Percentiles rank a stretch among this genome's conserved stretches.
These are phyloP conservation scores for Plicaturopsis crispa DNA, from an alignment of 768 basidiomycete species.

Conservation along the genomic window DNA sequence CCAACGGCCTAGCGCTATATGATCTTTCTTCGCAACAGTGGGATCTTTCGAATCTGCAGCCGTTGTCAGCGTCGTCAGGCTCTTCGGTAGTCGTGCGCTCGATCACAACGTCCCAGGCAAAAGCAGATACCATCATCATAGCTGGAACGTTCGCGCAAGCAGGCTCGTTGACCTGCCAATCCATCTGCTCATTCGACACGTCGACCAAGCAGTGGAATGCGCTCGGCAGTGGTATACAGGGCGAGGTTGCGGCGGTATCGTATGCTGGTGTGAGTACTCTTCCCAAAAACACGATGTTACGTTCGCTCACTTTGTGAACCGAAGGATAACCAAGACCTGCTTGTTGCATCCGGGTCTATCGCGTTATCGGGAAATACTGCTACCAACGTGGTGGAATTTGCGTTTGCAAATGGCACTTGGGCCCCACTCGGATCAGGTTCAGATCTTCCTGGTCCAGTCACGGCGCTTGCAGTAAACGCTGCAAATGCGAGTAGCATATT, in stretches of 20 bases:
- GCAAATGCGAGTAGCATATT: slow-evolving; percentile 80
- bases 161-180: slow-evolving; percentile 66
- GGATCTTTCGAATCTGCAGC: slow-evolving; percentile 49
- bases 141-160: slow-evolving; percentile 85
- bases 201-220: slow-evolving; percentile 67
- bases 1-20: slow-evolving; percentile 74
- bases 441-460: slow-evolving; percentile 81
- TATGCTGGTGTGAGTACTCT: slow-evolving; percentile 61
- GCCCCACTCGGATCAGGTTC: slow-evolving; percentile 47
- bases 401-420: slow-evolving; percentile 73
- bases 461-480: slow-evolving; percentile 80
- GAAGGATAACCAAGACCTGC: slow-evolving; percentile 56
- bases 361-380: slow-evolving; percentile 52
- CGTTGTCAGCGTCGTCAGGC: slow-evolving; percentile 50
- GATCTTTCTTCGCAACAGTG: slow-evolving; percentile 61
- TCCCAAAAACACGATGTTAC: not conserved
- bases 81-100: slow-evolving; percentile 61
- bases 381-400: slow-evolving; percentile 69
- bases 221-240: slow-evolving; percentile 75
- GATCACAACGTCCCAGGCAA: slow-evolving; percentile 54
- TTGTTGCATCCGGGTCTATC: slow-evolving; percentile 80
- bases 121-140: slow-evolving; percentile 61
- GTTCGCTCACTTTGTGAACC: slow-evolving; percentile 7
- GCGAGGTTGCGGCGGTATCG: slow-evolving; percentile 70
- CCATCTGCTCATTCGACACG: slow-evolving; percentile 73